Evolutionary conservation across 306 rosid species (phyloP).

Genomic region (Ormosia semicastrata): DNA sequence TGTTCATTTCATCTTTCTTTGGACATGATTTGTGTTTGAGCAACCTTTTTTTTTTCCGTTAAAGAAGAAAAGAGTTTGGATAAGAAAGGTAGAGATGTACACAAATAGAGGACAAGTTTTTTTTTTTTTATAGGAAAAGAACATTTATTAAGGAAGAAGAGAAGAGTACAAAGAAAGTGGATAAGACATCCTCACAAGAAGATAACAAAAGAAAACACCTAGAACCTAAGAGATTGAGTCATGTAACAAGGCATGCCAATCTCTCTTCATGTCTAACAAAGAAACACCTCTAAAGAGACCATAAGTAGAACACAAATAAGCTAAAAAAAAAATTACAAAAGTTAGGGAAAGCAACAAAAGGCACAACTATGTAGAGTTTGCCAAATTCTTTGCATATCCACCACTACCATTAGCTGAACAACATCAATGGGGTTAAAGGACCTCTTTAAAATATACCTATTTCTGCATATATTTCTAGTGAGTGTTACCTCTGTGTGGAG

Average conservation of each 20-base stretch:
- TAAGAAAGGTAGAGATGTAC: neutral
- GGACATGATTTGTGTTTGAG: neutral
- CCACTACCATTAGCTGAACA: neutral
- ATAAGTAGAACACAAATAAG: neutral
- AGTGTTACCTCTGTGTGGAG: neutral
- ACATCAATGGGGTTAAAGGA: neutral
- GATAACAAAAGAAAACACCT: neutral
- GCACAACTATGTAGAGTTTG: neutral
- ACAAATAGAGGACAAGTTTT: neutral
- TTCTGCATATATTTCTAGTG: neutral
- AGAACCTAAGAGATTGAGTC: neutral
- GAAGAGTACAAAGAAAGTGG: neutral
- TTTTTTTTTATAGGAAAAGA: too few relatives aligned
- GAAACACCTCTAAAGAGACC: neutral
- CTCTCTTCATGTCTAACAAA: neutral
- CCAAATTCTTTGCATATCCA: neutral
- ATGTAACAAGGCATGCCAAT: too few relatives aligned
- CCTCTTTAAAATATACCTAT: neutral
- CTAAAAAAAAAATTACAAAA: neutral
- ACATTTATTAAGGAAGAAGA: neutral
- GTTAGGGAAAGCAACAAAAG: neutral
- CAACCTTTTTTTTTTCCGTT: neutral
- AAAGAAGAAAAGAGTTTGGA: conserved; percentile 1
- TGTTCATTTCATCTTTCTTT: conserved; percentile 27
- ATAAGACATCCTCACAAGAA: neutral